A percentile compares a stretch with the other conserved stretches of the same genome.
Conservation (phyloP, 441 rosid genomes). For the Pelargonium fulgidum region DNA sequence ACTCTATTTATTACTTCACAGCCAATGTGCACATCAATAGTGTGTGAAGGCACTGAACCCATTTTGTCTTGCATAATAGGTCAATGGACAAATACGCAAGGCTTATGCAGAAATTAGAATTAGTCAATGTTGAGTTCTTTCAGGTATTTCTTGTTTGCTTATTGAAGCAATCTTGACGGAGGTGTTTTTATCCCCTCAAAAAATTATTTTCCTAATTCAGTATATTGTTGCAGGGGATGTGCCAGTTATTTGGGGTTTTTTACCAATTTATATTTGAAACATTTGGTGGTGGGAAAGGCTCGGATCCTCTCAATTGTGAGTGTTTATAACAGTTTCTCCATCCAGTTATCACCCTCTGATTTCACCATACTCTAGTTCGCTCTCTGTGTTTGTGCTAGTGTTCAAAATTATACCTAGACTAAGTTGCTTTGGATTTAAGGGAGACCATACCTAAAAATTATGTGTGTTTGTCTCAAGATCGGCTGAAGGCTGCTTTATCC, state of each 20-base stretch:
- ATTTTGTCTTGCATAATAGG: conserved; percentile 37
- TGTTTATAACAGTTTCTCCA: conserved; percentile 17
- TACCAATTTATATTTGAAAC: conserved; percentile 70
- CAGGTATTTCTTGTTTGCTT: conserved; percentile 45
- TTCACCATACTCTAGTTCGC: conserved; percentile 15
- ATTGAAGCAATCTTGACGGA: conserved; percentile 15
- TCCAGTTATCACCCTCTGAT: conserved; percentile 11
- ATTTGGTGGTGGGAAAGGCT: conserved; percentile 66
- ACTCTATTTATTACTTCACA: not conserved
- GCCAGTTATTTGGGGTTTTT: conserved; percentile 86
- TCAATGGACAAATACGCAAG: conserved; percentile 98
- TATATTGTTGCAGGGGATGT: conserved; percentile 79
- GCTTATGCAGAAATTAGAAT: conserved; percentile 95
- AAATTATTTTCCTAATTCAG: conserved; percentile 48
- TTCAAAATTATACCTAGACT: conserved; percentile 5
- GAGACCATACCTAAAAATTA: conserved; percentile 6
- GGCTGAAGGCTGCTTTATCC: conserved; percentile 68
- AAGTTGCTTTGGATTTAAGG: conserved; percentile 11
- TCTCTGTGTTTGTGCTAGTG: conserved; percentile 10
- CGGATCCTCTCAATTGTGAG: conserved; percentile 66
- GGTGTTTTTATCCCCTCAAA: conserved; percentile 32
- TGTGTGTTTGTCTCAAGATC: conserved; percentile 45
- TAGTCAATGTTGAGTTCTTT: conserved; percentile 83
- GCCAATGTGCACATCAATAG: not conserved
- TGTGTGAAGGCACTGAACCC: conserved; percentile 22